phyloP scores from a whole-genome alignment of 345 rosid species.

The Sonneratia alba region DNA sequence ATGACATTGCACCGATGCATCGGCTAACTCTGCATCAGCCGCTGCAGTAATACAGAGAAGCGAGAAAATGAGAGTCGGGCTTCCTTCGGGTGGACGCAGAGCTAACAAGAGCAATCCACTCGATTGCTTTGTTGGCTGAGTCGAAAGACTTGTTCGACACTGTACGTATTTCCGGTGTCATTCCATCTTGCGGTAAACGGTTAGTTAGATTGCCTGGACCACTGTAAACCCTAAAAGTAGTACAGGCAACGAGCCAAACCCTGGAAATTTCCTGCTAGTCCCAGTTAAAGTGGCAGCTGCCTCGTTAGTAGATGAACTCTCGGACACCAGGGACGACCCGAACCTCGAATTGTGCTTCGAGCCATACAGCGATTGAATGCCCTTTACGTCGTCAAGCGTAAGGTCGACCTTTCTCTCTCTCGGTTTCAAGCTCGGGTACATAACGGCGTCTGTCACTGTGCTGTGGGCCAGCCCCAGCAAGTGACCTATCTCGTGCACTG shows the following conservation, averaged over 20 bases:
- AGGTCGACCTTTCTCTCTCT: constrained; percentile 50
- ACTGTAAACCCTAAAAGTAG: not conserved
- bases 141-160: too few species aligned
- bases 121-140: too few species aligned
- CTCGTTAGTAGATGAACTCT: constrained; percentile 25
- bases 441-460: constrained; percentile 57
- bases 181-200: too few species aligned
- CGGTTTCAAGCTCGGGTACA: constrained; percentile 85
- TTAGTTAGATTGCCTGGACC: not conserved
- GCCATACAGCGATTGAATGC: constrained; percentile 71
- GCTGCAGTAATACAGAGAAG: too few species aligned
- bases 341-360: constrained; percentile 59
- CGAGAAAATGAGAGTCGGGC: too few species aligned
- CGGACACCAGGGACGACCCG: constrained; percentile 49
- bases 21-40: too few species aligned
- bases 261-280: not conserved
- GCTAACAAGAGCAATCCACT: too few species aligned
- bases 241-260: not conserved
- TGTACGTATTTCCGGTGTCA: too few species aligned
- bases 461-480: constrained; percentile 61
- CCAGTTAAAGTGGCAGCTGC: not conserved
- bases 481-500: constrained; percentile 82
- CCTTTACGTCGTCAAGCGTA: constrained; percentile 50
- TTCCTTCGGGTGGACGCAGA: too few species aligned
- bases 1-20: too few species aligned